Base-by-base conservation (phyloP, 257 asterid genomes). In the Ligustrum vulgare region DNA sequence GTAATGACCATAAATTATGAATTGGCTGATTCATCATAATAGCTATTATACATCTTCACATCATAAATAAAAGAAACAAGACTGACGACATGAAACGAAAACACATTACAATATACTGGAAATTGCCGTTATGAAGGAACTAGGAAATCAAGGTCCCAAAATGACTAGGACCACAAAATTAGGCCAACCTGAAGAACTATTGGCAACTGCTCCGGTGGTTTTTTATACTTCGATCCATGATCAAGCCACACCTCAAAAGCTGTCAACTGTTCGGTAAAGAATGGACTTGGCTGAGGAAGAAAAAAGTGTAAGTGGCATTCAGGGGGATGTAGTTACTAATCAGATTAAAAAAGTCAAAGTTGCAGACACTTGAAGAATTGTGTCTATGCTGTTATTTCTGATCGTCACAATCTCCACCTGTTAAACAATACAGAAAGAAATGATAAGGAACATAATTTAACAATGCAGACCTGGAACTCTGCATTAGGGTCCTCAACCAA, bases 181-280 rank as follows among this genome's bases (percentile, higher is more conserved):
- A 67, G 34, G 60, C 84, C 62, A 58, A 93, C 98, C 99, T 95
- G 99, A 80, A 95, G 98, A 84, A 95, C 99, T 79, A 95, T 95
- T 65, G 99, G 99, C 78, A 95, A 83, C 89, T 93, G 99, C 69
- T 95, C 99, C 5, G 98, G 99, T 70, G 97, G 97, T 77, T 95
- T 95, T 82, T 95, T 95, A 78, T 84, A 82, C 80, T 95, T 96
- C 67, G 99, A 95, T 80, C 99, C 99, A 87, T 93, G 98, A 87
- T 95, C 97, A 78, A 95, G 98, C 99, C 99, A 95, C 72, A 95
- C 97, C 83, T 95, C 99, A 90, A 95, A 95, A 70, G 98, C 98
- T 37, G 98, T 92, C 86, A 94, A 84, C 89, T 86, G 90, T 83
- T 88, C 92, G 36, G 87, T 82, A 72, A 87, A 87, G 75, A 51